phyloP scores from a whole-genome alignment of 768 basidiomycete genomes.

The Peribolospora kevripleyi region DNA sequence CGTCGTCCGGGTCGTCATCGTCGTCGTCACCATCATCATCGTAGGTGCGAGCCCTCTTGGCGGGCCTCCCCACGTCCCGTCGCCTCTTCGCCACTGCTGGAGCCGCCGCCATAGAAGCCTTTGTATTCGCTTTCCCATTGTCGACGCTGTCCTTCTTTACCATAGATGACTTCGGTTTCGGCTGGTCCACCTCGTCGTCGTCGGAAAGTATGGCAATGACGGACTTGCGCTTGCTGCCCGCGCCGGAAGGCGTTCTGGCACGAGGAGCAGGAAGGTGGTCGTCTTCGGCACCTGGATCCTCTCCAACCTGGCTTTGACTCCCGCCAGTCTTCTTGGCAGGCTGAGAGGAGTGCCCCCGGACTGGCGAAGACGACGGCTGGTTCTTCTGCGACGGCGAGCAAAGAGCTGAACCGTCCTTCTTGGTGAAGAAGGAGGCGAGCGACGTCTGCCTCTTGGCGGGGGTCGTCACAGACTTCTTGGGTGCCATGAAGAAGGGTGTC shows the following conservation, averaged over 20 bases:
- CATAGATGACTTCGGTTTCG: background rate
- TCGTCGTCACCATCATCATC: background rate
- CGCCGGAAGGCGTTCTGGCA: background rate
- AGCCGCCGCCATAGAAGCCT: slow-evolving; percentile 2
- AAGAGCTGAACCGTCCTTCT: no score
- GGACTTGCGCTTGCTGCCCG: slow-evolving; percentile 2
- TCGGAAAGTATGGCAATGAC: no score
- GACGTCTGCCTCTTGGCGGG: no score
- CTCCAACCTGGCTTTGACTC: no score
- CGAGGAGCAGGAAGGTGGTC: background rate
- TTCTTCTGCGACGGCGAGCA: no score
- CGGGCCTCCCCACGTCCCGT: background rate
- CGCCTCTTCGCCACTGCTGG: background rate
- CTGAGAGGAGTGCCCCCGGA: no score
- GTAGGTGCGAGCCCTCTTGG: background rate
- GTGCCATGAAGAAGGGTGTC: no score
- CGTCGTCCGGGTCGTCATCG: background rate
- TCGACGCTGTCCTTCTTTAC: background rate
- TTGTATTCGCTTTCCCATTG: slow-evolving; percentile 6
- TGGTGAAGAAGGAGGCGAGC: no score
- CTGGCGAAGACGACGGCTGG: no score
- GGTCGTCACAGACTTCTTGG: no score
- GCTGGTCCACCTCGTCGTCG: background rate
- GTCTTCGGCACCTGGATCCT: no score
- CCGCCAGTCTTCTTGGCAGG: no score